phyloP scores from a whole-genome alignment of 495 filamentous ascomycete genomes.

The Aspergillus homomorphus region DNA sequence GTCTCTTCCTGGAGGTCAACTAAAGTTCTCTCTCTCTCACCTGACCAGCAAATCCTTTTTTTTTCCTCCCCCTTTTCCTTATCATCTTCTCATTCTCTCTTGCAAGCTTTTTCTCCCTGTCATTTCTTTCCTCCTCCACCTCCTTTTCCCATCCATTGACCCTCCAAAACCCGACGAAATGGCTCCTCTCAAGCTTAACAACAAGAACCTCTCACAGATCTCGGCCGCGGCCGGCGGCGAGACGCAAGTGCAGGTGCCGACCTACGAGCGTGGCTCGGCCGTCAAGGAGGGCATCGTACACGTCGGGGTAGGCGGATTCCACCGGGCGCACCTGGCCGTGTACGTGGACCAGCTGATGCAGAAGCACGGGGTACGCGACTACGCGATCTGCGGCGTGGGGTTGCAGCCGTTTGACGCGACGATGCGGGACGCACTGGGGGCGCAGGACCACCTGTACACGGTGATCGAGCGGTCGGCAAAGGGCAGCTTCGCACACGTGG shows the following conservation, averaged over 20 bases:
- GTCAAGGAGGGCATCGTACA: conserved; percentile 52
- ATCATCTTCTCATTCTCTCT: conserved; percentile 1
- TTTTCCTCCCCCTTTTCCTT: neutral
- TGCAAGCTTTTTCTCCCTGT: neutral
- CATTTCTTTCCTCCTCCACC: conserved; percentile 3
- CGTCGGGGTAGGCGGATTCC: conserved; percentile 49
- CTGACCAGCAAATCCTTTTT: neutral
- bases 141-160: conserved; percentile 3
- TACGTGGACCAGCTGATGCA: conserved; percentile 48
- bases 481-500: conserved; percentile 41
- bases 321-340: conserved; percentile 47
- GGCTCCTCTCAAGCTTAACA: conserved; percentile 42
- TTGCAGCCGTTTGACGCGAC: conserved; percentile 42
- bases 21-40: neutral
- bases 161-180: conserved; percentile 22
- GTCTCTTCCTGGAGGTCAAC: neutral
- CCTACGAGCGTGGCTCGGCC: conserved; percentile 34
- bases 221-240: conserved; percentile 22
- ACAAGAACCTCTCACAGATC: conserved; percentile 38
- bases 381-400: conserved; percentile 47
- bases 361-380: conserved; percentile 41
- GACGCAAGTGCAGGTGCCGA: conserved; percentile 31
- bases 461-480: conserved; percentile 47
- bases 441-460: conserved; percentile 48
- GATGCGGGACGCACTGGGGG: conserved; percentile 45